Percentiles rank a stretch among this genome's conserved stretches.
phyloP scores from a whole-genome alignment of 2,329 filamentous ascomycete genomes.

The Sclerotinia borealis region DNA sequence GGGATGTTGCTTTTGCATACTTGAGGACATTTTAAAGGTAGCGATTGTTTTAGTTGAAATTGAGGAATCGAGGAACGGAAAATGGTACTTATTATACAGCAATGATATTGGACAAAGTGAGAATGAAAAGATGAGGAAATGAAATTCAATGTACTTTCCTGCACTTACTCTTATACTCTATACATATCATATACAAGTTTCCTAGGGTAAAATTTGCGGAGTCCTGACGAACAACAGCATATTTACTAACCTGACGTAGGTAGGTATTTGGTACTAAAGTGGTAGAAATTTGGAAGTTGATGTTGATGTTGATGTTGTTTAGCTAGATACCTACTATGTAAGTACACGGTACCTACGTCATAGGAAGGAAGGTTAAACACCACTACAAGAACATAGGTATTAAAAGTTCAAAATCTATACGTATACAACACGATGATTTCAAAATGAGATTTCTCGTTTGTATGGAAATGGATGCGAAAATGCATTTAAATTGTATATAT shows the following conservation, averaged over 20 bases:
- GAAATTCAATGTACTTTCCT: background rate
- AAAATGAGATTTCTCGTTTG: background rate
- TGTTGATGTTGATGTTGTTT: too few species aligned
- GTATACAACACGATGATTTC: too few species aligned
- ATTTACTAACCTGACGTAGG: background rate
- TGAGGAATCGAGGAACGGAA: background rate
- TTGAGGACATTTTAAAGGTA: constrained; percentile 14
- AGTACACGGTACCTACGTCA: background rate
- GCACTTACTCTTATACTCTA: background rate
- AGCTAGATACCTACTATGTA: too few species aligned
- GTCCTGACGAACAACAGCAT: background rate
- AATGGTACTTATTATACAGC: background rate
- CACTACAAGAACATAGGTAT: background rate
- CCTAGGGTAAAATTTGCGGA: background rate
- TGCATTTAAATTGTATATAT: background rate
- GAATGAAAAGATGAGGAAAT: background rate
- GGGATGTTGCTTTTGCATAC: constrained; percentile 19
- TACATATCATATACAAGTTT: background rate
- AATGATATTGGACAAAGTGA: background rate
- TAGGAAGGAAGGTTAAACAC: too few species aligned
- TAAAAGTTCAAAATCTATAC: background rate
- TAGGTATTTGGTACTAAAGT: background rate
- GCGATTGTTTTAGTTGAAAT: background rate
- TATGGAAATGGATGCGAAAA: background rate
- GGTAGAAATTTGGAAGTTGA: background rate